Evolutionary conservation across 108 stramenopile species (phyloP), one percentile per base, ranked within the genome.

Genomic region (Aurantiochytrium sp.): DNA sequence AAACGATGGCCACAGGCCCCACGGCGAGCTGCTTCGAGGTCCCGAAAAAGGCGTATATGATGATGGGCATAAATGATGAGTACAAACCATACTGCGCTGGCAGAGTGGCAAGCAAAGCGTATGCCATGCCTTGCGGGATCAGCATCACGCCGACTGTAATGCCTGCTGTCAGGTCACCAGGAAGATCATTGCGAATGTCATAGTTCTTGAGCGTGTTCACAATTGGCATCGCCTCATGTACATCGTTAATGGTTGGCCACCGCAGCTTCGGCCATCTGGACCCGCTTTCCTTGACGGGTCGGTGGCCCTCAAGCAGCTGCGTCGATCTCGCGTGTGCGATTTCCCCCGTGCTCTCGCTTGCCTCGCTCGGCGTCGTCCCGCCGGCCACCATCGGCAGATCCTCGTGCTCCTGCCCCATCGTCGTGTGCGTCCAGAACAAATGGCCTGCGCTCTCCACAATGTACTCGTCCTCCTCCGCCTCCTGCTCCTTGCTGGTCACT

Each of bases 51-150:
- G 95, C 89, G 92, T 97, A 97, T 71, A 94, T 92, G 71, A 92
- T 89, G 88, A 95, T 60, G 5, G 97, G 96, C 44, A 97, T 72
- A 45, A 96, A 69, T 10, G 95, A 90, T 3, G 95, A 92, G 93
- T 97, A 97, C 57, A 98, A 90, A 29, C 97, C 97, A 91, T 95
- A 97, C 58, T 96, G 92, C 4, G 95, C 94, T 5, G 96, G 95
- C 21, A 98, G 87, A 23, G 95, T 94, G 51, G 97, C 97, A 14
- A 98, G 72, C 64, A 95, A 92, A 58, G 97, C 96, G 92, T 98
- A 97, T 57, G 92, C 91, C 95, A 97, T 96, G 49, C 93, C 93
- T 92, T 96, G 96, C 8, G 96, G 96, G 44, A 97, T 94, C 44
- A 95, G 92, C 96, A 97, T 96, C 88, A 97, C 93, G 53, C 95